Evolutionary conservation across 805 yeast genomes (phyloP).

Genomic region (Candida germanica): DNA sequence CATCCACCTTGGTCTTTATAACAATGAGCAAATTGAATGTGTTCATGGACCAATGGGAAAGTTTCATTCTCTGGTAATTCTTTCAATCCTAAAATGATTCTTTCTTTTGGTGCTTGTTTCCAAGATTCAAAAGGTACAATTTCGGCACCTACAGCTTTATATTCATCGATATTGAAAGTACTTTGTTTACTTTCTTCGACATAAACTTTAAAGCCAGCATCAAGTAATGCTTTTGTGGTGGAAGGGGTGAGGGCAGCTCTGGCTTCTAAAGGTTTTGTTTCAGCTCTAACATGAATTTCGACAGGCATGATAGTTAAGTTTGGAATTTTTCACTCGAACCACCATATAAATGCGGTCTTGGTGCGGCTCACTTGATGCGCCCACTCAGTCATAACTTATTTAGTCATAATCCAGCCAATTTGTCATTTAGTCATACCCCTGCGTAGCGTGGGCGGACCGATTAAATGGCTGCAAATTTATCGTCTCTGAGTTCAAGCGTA

Average conservation of each 20-base stretch:
- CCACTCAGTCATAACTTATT: no score
- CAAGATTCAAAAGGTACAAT: conserved; percentile 94
- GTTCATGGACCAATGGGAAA: conserved; percentile 93
- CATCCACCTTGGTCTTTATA: conserved; percentile 97
- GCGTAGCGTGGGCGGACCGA: no score
- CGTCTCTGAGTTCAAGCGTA: no score
- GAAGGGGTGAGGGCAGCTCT: conserved; percentile 96
- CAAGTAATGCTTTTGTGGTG: conserved; percentile 76
- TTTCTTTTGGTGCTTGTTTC: conserved; percentile 85
- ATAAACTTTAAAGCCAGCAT: conserved; percentile 82
- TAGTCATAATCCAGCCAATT: no score
- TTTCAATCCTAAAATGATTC: conserved; percentile 89
- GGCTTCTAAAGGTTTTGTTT: conserved; percentile 94
- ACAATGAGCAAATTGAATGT: conserved; percentile 98
- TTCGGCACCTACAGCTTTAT: conserved; percentile 73
- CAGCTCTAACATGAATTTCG: conserved; percentile 88
- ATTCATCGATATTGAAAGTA: conserved; percentile 73
- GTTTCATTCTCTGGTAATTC: conserved; percentile 87
- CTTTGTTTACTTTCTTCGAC: conserved; percentile 89
- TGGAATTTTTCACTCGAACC: no score
- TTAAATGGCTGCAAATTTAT: no score
- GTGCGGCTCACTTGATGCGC: neutral
- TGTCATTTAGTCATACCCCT: conserved; percentile 7
- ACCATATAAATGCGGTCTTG: no score
- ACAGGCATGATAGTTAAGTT: conserved; percentile 36